Evolutionary conservation across 345 rosid genomes (phyloP).

Genomic region (Linum tenue): DNA sequence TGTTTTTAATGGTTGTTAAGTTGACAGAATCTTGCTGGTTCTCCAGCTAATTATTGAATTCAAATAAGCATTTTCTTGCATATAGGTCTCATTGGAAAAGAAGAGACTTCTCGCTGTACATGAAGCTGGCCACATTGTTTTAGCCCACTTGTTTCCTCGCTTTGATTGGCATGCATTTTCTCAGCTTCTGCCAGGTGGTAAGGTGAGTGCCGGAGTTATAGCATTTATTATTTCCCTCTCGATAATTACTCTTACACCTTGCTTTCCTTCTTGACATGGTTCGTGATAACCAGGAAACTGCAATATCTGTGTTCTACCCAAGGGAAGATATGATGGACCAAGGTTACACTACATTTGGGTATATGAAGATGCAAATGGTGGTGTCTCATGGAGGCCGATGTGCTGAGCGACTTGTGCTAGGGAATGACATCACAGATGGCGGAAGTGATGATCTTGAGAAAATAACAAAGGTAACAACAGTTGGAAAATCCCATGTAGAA

Average conservation of each 20-base stretch:
- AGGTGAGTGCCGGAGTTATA: constrained; percentile 35
- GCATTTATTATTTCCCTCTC: background rate
- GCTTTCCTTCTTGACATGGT: background rate
- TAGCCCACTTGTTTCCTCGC: constrained; percentile 93
- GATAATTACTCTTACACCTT: background rate
- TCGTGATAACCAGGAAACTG: constrained; percentile 60
- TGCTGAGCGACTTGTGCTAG: constrained; percentile 78
- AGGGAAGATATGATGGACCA: constrained; percentile 94
- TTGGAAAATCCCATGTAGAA: background rate
- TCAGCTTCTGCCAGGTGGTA: constrained; percentile 96
- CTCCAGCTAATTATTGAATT: constrained; percentile 13
- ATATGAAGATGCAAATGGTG: constrained; percentile 99
- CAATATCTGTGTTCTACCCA: constrained; percentile 86
- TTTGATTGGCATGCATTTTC: constrained; percentile 99
- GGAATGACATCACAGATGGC: constrained; percentile 85
- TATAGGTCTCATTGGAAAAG: constrained; percentile 73
- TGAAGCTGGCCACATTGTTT: constrained; percentile 88
- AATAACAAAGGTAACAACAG: constrained; percentile 63
- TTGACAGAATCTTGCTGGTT: background rate
- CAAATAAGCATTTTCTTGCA: constrained; percentile 5
- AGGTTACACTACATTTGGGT: constrained; percentile 94
- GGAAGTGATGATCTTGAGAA: constrained; percentile 87
- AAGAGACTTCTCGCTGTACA: constrained; percentile 86
- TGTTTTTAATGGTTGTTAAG: constrained; percentile 10
- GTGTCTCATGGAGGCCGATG: constrained; percentile 97